Conservation (phyloP, 2,329 filamentous ascomycete species). For the Fusarium clavum region DNA sequence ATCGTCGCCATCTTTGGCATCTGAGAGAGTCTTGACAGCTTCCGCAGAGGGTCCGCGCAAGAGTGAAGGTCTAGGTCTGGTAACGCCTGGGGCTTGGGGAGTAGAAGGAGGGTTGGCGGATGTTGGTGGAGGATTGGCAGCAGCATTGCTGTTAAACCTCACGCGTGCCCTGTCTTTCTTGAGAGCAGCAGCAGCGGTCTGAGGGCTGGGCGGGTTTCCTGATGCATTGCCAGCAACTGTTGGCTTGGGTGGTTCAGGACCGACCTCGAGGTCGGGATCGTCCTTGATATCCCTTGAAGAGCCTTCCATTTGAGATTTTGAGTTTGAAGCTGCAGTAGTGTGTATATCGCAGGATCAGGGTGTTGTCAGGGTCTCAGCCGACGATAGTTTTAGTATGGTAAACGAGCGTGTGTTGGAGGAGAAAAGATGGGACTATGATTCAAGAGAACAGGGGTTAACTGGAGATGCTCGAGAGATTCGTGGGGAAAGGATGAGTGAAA, state of each 20-base stretch:
- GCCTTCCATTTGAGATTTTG: constrained; percentile 34
- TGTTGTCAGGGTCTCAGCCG: constrained; percentile 6
- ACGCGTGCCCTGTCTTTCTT: constrained; percentile 60
- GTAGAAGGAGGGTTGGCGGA: constrained; percentile 26
- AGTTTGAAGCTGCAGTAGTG: constrained; percentile 2
- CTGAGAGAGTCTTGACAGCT: constrained; percentile 49
- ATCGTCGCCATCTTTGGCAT: constrained; percentile 34
- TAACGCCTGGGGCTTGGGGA: constrained; percentile 18
- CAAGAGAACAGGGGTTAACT: constrained; percentile 21
- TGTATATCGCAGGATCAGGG: background rate
- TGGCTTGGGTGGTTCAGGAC: constrained; percentile 20
- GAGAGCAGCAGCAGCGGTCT: constrained; percentile 31
- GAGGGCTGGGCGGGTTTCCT: constrained; percentile 26
- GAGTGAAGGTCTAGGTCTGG: constrained; percentile 56
- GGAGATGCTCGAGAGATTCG: constrained; percentile 19
- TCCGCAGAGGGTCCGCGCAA: constrained; percentile 57
- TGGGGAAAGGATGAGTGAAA: constrained; percentile 22
- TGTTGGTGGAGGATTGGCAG: constrained; percentile 43
- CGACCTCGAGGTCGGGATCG: constrained; percentile 40
- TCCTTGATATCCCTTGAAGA: constrained; percentile 35
- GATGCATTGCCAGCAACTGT: constrained; percentile 7
- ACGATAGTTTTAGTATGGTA: constrained; percentile 5
- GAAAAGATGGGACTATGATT: constrained; percentile 27
- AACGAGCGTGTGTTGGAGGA: constrained; percentile 23
- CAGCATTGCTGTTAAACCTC: constrained; percentile 61